Percentiles rank a stretch among this genome's conserved stretches.
Evolutionary conservation across 192 early-diverging fungal species (phyloP).

Genomic region (Geranomyces variabilis): DNA sequence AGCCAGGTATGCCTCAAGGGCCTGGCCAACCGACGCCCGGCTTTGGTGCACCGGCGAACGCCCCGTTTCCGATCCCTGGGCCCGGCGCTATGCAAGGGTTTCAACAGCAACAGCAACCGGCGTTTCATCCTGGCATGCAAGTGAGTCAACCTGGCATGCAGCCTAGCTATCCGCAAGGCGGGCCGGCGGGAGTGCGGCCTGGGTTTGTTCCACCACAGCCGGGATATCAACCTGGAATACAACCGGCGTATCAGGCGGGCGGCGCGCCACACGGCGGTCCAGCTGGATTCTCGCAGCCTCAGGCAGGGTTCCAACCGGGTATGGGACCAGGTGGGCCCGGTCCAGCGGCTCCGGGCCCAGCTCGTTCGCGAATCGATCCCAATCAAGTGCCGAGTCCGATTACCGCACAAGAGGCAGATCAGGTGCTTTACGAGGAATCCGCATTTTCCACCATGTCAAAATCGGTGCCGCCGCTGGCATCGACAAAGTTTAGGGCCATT

Average conservation of each 20-base stretch:
- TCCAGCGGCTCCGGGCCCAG: not conserved
- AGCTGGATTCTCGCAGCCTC: conserved; percentile 7
- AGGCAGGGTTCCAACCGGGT: conserved; percentile 13
- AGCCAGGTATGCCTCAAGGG: not conserved
- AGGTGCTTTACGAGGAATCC: conserved; percentile 63
- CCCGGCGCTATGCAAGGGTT: not conserved
- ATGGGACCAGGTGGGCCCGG: not conserved
- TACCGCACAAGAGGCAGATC: conserved; percentile 81
- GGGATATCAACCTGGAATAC: conserved; percentile 19
- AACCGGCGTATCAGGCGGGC: conserved; percentile 9
- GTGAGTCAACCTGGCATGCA: conserved; percentile 9
- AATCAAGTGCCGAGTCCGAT: conserved; percentile 92
- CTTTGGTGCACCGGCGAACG: not conserved
- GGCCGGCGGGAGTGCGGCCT: conserved; percentile 19
- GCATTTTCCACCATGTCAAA: conserved; percentile 76
- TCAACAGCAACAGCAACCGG: not conserved
- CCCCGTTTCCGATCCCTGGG: conserved; percentile 2
- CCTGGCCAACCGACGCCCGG: not conserved
- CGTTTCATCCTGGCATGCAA: not conserved
- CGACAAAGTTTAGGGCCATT: conserved; percentile 76
- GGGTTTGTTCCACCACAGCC: conserved; percentile 30
- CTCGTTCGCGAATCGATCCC: conserved; percentile 75
- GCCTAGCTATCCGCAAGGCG: not conserved
- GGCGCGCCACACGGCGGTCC: not conserved
- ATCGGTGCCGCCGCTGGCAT: conserved; percentile 74